These are phyloP conservation scores for Vaccinium myrtillus DNA, from an alignment of 148 eudicot species.

Conservation along the genomic window DNA sequence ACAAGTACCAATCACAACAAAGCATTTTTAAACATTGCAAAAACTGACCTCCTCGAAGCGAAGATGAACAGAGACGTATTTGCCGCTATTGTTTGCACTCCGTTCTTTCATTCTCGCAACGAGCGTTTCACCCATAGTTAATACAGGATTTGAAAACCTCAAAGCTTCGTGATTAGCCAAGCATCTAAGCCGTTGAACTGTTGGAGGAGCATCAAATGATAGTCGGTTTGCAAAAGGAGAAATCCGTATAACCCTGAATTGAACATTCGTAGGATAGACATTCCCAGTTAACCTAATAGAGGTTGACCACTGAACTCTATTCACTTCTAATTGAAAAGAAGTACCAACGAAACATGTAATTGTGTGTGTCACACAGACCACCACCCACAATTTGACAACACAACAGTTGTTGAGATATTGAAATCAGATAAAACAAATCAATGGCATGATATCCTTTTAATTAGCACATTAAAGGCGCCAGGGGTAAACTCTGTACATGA, in stretches of 20 bases:
- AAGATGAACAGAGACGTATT: slow-evolving; percentile 95
- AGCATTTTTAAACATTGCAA: background rate
- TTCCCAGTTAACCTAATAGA: slow-evolving; percentile 3
- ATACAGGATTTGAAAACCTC: slow-evolving; percentile 74
- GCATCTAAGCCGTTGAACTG: slow-evolving; percentile 88
- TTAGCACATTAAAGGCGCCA: background rate
- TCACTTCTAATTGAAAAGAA: background rate
- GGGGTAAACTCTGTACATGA: background rate
- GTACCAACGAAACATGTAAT: background rate
- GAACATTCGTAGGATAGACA: slow-evolving; percentile 1
- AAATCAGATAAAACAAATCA: background rate
- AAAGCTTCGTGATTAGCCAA: slow-evolving; percentile 94
- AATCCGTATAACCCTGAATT: slow-evolving; percentile 80
- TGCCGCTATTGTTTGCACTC: slow-evolving; percentile 79
- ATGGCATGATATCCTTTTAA: background rate
- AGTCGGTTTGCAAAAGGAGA: slow-evolving; percentile 98
- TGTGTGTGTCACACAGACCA: background rate
- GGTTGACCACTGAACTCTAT: background rate
- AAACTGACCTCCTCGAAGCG: slow-evolving; percentile 97
- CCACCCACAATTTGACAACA: background rate
- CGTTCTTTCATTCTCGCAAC: slow-evolving; percentile 86
- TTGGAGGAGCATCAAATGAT: slow-evolving; percentile 93
- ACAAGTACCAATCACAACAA: background rate
- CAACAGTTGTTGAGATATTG: background rate
- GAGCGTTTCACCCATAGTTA: slow-evolving; percentile 63